Percentiles rank a stretch among this genome's conserved stretches.
Conservation (phyloP, 2,329 filamentous ascomycete species). For the Waltergamsia citrina region DNA sequence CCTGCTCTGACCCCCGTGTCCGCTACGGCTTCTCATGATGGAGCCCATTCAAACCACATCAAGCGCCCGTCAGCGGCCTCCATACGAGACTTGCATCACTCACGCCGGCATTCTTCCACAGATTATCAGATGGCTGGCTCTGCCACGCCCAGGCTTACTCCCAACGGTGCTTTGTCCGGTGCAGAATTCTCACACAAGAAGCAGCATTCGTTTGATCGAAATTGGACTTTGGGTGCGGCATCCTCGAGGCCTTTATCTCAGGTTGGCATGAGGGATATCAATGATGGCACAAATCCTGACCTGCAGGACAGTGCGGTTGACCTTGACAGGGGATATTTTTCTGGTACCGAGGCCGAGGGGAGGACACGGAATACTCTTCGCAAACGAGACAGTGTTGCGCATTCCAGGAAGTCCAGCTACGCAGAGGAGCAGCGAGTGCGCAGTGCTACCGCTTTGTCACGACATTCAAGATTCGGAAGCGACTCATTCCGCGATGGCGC, state of each 20-base stretch:
- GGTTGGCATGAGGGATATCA: slow-evolving; percentile 35
- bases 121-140: slow-evolving; percentile 45
- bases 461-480: slow-evolving; percentile 73
- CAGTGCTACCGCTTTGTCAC: slow-evolving; percentile 54
- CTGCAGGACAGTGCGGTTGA: slow-evolving; percentile 46
- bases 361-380: slow-evolving; percentile 71
- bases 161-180: slow-evolving; percentile 31
- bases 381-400: slow-evolving; percentile 57
- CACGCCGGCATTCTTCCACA: slow-evolving; percentile 78
- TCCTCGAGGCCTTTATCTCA: slow-evolving; percentile 41
- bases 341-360: slow-evolving; percentile 73
- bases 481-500: slow-evolving; percentile 60
- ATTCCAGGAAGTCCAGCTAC: slow-evolving; percentile 68
- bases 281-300: slow-evolving; percentile 26
- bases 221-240: slow-evolving; percentile 55
- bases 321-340: slow-evolving; percentile 86
- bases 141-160: slow-evolving; percentile 27
- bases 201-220: slow-evolving; percentile 59
- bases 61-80: slow-evolving; percentile 71
- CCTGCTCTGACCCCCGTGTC: slow-evolving; percentile 30
- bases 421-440: slow-evolving; percentile 63
- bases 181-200: slow-evolving; percentile 45
- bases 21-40: slow-evolving; percentile 29
- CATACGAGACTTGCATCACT: slow-evolving; percentile 73
- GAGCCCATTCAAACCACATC: slow-evolving; percentile 35